Evolutionary conservation across 2,329 filamentous ascomycete species (phyloP), one percentile per base, ranked within the genome.

Genomic region (Aspergillus sergii): DNA sequence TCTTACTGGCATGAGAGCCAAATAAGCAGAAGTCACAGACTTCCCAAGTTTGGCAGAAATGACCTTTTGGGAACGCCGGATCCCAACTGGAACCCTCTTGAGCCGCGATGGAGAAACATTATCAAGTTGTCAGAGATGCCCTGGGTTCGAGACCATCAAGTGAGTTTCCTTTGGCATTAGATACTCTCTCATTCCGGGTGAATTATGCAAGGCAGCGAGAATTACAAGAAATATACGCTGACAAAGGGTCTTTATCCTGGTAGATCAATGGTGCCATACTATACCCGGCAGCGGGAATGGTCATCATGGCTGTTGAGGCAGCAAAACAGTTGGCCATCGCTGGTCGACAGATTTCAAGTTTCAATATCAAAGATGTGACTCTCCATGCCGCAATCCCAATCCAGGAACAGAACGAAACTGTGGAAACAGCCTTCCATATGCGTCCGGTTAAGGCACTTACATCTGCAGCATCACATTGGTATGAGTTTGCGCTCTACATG

Each of bases 401-500:
- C 9, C 48, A 51, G 19, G 48, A 30, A 21, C 34, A 53, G 45
- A 6, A 51, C 46, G n/a, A 57, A 26, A 28, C 3, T n/a, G 48
- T 51, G 16, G 48, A 51, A 51, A 51, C 48, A 14, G 48, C 19
- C 2, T 57, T 61, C 2, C 41, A 53, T 43, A 43, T 61, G 41
- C 23, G 10, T 10, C 59, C 53, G 6, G 12, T 28, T 1, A 59
- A 50, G 6, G 51, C 46, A 10, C 34, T 21, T n/a, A 58, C n/a
- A 11, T 45, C 60, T 6, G 59, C 60, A 28, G 12, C 19, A 5
- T 54, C 63, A 2, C 54, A 43, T 1, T 65, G 51, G 63, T 63
- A 50, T 23, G 48, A 63, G 4, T 65, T 60, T 32, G 54, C 39
- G 4, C 43, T 65, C n/a, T 65, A 55, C 26, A 39, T 36, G 16